Base-by-base conservation (phyloP, 805 yeast genomes). In the Kodamaea laetipori region DNA sequence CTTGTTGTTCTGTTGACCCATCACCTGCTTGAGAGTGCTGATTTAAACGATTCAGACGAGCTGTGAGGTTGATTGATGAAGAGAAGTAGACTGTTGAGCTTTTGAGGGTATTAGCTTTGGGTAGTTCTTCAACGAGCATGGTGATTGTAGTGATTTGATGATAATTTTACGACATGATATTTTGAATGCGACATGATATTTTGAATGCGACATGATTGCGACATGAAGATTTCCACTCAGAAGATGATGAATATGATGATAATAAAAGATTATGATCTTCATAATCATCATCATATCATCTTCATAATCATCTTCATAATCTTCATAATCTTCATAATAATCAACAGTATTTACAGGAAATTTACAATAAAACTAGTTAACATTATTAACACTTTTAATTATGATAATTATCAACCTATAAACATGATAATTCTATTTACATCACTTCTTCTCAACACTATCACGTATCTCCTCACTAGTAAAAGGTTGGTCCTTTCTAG, bases 401-500 rank as follows among this genome's bases (percentile, higher is more conserved):
- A n/a, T n/a, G n/a, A n/a, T n/a, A n/a, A n/a, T n/a, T n/a, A n/a
- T n/a, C n/a, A n/a, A n/a, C n/a, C n/a, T n/a, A n/a, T n/a, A n/a
- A n/a, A n/a, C n/a, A n/a, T n/a, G n/a, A n/a, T n/a, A n/a, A n/a
- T n/a, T n/a, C n/a, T n/a, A n/a, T 21, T 21, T 21, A 6, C 24
- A 21, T 21, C 25, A 64, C 41, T 60, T 61, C 13, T 60, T 53
- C 19, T 54, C 58, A 4, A 55, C 62, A 45, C 58, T 55, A 26
- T 53, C 50, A 41, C 58, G 49, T 15, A 66, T 57, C 47, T 63
- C 69, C 40, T 65, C 69, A 9, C 60, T 47, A 15, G 61, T 52
- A 34, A 90, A 90, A 1, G 96, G 96, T 19, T 92, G 92, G 52
- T 90, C 96, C 48, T 84, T 82, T 52, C 95, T 76, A 0, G 96